A percentile compares a stretch with the other conserved stretches of the same genome.
Conservation (phyloP, 371 early-diverging fungal species). For the Haplosporangium sp. region DNA sequence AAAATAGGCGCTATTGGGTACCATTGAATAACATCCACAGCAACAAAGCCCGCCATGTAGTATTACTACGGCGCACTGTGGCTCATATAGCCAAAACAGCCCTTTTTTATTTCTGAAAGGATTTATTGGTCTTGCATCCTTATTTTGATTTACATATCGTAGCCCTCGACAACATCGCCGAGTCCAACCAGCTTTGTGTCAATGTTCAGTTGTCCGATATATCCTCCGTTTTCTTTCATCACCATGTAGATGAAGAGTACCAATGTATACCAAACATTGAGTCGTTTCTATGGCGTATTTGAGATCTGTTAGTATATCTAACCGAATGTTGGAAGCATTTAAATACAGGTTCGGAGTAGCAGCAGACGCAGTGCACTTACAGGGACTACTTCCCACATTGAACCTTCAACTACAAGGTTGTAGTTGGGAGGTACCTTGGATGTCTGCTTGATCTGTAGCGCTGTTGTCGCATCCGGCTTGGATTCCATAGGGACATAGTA, state of each 20-base stretch:
- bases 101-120: background rate
- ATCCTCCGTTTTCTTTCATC: constrained; percentile 51
- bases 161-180: constrained; percentile 52
- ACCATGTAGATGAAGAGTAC: constrained; percentile 54
- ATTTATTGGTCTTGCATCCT: too few species aligned
- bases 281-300: constrained; percentile 34
- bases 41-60: too few species aligned
- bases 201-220: constrained; percentile 49
- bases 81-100: background rate
- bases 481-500: constrained; percentile 47
- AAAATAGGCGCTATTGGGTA: background rate
- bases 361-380: constrained; percentile 24
- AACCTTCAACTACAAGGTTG: constrained; percentile 42
- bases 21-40: background rate
- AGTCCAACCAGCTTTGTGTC: constrained; percentile 42
- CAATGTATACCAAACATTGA: constrained; percentile 55
- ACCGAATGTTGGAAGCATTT: too few species aligned
- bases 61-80: too few species aligned
- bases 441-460: constrained; percentile 51
- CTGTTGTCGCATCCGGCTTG: constrained; percentile 38
- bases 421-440: constrained; percentile 46
- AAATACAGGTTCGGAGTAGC: background rate
- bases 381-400: constrained; percentile 53
- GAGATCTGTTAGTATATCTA: background rate
- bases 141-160: constrained; percentile 29